phyloP scores from a whole-genome alignment of 2,329 filamentous ascomycete genomes.

The Colletotrichum sp. region DNA sequence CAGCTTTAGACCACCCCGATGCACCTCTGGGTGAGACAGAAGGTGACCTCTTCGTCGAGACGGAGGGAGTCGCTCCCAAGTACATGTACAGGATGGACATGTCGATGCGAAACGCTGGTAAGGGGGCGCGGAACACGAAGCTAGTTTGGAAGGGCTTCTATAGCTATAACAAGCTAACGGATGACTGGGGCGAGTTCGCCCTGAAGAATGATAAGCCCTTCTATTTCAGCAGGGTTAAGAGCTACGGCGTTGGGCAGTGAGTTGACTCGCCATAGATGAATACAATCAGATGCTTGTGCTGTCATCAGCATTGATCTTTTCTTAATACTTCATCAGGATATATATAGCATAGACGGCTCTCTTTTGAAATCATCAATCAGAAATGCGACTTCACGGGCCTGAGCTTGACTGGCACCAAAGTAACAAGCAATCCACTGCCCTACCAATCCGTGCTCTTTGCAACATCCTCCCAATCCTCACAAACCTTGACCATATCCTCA shows the following conservation, averaged over 20 bases:
- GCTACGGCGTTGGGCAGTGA: slow-evolving; percentile 58
- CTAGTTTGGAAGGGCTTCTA: slow-evolving; percentile 88
- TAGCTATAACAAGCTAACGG: slow-evolving; percentile 87
- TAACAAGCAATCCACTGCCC: neutral
- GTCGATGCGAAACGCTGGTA: slow-evolving; percentile 67
- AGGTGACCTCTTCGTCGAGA: slow-evolving; percentile 81
- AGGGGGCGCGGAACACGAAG: slow-evolving; percentile 80
- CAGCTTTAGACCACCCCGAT: slow-evolving; percentile 34
- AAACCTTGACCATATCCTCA: slow-evolving; percentile 50
- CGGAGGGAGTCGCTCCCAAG: slow-evolving; percentile 77
- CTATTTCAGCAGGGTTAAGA: slow-evolving; percentile 70
- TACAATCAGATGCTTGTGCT: neutral
- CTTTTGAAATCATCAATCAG: neutral
- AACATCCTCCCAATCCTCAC: slow-evolving; percentile 54
- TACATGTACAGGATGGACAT: slow-evolving; percentile 89
- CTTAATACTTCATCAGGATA: neutral
- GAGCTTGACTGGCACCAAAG: neutral
- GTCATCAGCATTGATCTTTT: neutral
- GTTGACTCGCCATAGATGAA: slow-evolving; percentile 18
- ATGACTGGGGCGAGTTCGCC: slow-evolving; percentile 86
- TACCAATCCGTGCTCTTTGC: slow-evolving; percentile 50
- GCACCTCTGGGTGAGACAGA: slow-evolving; percentile 50
- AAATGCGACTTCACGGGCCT: neutral
- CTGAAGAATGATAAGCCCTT: slow-evolving; percentile 69
- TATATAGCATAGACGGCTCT: neutral